A percentile compares a stretch with the other conserved stretches of the same genome.
Conservation (phyloP, 768 basidiomycete genomes). For the Boletus barrowsii region DNA sequence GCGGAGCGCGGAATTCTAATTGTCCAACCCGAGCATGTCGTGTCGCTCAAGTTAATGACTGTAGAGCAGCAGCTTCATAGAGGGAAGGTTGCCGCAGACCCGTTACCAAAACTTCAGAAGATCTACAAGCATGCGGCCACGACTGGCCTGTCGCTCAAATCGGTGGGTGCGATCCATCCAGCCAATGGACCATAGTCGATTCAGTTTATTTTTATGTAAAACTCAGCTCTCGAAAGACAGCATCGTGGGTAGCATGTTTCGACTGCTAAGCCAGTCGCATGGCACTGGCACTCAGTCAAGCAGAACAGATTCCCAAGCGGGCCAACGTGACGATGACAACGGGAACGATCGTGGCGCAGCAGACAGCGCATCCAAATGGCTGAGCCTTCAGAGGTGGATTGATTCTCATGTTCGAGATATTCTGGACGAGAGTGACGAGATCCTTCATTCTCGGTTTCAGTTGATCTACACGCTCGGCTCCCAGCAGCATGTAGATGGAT, state of each 20-base stretch:
- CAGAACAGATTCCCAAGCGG: not conserved
- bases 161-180: too few relatives aligned
- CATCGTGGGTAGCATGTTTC: not conserved
- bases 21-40: too few relatives aligned
- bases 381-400: not conserved
- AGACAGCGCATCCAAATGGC: not conserved
- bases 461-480: not conserved
- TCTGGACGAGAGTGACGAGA: not conserved
- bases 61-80: too few relatives aligned
- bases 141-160: too few relatives aligned
- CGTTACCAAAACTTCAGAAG: too few relatives aligned
- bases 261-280: not conserved
- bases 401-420: not conserved
- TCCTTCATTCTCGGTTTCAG: not conserved
- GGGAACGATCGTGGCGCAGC: not conserved
- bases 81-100: too few relatives aligned
- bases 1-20: too few relatives aligned
- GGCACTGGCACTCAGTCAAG: not conserved
- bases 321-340: too few relatives aligned
- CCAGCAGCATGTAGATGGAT: not conserved
- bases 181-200: too few relatives aligned
- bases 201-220: too few relatives aligned
- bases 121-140: too few relatives aligned
- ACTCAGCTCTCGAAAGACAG: not conserved
- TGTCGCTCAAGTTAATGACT: too few relatives aligned